These are phyloP conservation scores for Kwoniella shandongensis DNA, from an alignment of 768 basidiomycete genomes.

Conservation along the genomic window DNA sequence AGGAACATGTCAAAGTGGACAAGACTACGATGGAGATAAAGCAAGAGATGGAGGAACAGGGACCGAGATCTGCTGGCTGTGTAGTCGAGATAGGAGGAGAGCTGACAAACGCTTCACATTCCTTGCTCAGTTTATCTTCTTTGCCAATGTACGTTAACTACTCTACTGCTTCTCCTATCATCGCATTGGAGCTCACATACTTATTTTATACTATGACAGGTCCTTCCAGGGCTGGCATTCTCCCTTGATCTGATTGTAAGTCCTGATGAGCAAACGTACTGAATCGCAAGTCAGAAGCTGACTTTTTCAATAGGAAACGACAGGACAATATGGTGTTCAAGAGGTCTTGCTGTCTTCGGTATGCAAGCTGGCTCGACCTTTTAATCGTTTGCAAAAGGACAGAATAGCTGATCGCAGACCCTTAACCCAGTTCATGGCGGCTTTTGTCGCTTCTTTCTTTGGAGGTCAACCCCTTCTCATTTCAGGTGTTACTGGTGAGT, in stretches of 20 bases:
- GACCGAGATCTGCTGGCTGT: too few relatives aligned
- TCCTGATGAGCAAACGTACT: conserved; percentile 1
- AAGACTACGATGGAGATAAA: too few relatives aligned
- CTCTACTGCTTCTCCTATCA: background rate
- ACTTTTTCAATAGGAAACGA: conserved; percentile 62
- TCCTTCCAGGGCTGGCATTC: conserved; percentile 89
- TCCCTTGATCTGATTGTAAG: conserved; percentile 74
- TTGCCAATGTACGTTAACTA: conserved; percentile 28
- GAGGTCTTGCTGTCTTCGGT: conserved; percentile 65
- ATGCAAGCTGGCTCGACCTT: conserved; percentile 5
- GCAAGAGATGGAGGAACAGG: too few relatives aligned
- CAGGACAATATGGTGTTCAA: conserved; percentile 80
- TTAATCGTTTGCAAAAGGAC: too few relatives aligned
- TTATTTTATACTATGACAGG: conserved; percentile 55
- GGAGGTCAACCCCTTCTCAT: conserved; percentile 90
- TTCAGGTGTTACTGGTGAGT: conserved; percentile 78
- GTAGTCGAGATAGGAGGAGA: too few relatives aligned
- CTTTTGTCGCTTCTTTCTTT: conserved; percentile 80
- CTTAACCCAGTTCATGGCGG: conserved; percentile 77
- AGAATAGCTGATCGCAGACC: too few relatives aligned
- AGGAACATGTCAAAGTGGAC: too few relatives aligned
- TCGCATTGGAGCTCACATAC: background rate
- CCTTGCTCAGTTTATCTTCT: conserved; percentile 36
- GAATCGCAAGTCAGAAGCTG: too few relatives aligned
- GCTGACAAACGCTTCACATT: too few relatives aligned